Conservation (phyloP, 1,139 yeast species). For the Diutina sp. region DNA sequence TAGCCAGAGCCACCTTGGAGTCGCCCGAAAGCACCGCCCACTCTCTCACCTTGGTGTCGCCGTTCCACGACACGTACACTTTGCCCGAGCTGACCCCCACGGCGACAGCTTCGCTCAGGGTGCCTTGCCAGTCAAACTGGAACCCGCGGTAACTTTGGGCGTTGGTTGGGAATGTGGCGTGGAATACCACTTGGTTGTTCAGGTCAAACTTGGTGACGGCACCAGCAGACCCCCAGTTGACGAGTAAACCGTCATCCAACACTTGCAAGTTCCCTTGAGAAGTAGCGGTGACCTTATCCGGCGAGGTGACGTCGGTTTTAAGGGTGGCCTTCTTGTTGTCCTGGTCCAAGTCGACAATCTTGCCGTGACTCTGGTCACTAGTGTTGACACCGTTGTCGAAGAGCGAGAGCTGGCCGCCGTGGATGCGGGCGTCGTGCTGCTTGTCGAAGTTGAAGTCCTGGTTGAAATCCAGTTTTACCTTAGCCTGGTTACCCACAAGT, state of each 20-base stretch:
- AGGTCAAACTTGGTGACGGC: slow-evolving; percentile 21
- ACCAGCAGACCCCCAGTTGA: slow-evolving; percentile 28
- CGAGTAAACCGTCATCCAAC: slow-evolving; percentile 20
- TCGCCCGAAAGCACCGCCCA: slow-evolving; percentile 15
- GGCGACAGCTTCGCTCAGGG: slow-evolving; percentile 20
- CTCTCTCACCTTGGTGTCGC: slow-evolving; percentile 19
- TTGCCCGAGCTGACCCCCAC: slow-evolving; percentile 9
- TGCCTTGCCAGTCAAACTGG: slow-evolving; percentile 23
- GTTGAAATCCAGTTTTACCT: slow-evolving; percentile 12
- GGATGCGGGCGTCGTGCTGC: slow-evolving; percentile 26
- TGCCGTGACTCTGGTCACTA: slow-evolving; percentile 18
- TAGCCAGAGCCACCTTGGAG: neutral
- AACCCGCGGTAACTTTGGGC: slow-evolving; percentile 25
- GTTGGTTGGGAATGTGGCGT: slow-evolving; percentile 14
- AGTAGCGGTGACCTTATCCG: slow-evolving; percentile 15
- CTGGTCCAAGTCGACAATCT: slow-evolving; percentile 20
- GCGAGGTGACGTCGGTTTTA: slow-evolving; percentile 14
- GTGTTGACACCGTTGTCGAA: slow-evolving; percentile 27
- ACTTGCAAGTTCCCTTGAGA: slow-evolving; percentile 27
- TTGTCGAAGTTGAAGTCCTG: slow-evolving; percentile 16
- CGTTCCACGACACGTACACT: slow-evolving; percentile 25
- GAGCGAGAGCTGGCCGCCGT: slow-evolving; percentile 17
- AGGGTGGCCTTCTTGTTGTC: slow-evolving; percentile 15
- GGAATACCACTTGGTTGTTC: slow-evolving; percentile 17
- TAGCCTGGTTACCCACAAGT: slow-evolving; percentile 15